phyloP scores from a whole-genome alignment of 2,329 filamentous ascomycete species.

The Nothophaeocryptopus gaeumannii region DNA sequence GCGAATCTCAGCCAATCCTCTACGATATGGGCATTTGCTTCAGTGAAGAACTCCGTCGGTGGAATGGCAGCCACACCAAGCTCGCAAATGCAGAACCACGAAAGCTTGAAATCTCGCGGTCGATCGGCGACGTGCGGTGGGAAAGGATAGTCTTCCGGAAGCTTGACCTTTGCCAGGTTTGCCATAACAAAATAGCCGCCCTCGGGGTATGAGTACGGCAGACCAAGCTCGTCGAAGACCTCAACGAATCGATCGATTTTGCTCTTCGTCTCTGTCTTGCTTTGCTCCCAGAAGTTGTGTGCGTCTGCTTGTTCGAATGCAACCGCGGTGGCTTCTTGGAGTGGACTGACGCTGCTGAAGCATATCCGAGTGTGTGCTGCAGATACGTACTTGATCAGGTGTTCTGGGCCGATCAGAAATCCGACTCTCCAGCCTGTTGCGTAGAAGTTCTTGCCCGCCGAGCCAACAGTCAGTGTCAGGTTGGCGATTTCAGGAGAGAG shows the following conservation, averaged over 20 bases:
- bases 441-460: slow-evolving; percentile 97
- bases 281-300: slow-evolving; percentile 81
- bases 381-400: slow-evolving; percentile 86
- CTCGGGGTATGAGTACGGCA: slow-evolving; percentile 81
- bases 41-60: slow-evolving; percentile 94
- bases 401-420: slow-evolving; percentile 85
- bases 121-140: slow-evolving; percentile 81
- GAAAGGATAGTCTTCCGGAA: slow-evolving; percentile 83
- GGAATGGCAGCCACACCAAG: slow-evolving; percentile 93
- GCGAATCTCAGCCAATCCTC: slow-evolving; percentile 94
- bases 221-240: slow-evolving; percentile 48
- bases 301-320: slow-evolving; percentile 88
- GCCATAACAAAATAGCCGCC: slow-evolving; percentile 97
- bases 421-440: slow-evolving; percentile 96
- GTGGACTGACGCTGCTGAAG: slow-evolving; percentile 86
- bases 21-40: slow-evolving; percentile 75
- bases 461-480: slow-evolving; percentile 89
- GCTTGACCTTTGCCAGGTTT: slow-evolving; percentile 82
- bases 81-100: slow-evolving; percentile 96
- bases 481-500: slow-evolving; percentile 85
- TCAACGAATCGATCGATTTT: slow-evolving; percentile 87
- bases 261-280: slow-evolving; percentile 79
- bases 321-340: slow-evolving; percentile 91
- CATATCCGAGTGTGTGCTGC: slow-evolving; percentile 95
- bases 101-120: slow-evolving; percentile 88